Base-by-base conservation (phyloP, 345 rosid genomes). In the Microcos paniculata region DNA sequence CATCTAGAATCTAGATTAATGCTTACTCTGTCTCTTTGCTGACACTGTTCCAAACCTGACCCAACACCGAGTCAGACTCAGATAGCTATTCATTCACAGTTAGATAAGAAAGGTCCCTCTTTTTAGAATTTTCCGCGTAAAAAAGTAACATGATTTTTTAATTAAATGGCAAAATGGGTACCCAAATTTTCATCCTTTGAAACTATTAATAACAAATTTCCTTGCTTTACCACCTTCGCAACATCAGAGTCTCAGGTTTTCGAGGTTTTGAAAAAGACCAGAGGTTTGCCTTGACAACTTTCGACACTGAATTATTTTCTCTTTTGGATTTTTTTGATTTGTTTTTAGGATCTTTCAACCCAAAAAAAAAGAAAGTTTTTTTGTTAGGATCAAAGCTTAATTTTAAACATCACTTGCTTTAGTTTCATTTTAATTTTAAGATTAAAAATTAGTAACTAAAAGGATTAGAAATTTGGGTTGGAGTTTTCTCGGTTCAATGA, bases 21-120 rank as follows among this genome's bases (percentile, higher is more conserved):
- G 9, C 15, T 19, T 11, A 65, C 21, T 38, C 46, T 35, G 6
- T 24, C 55, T 13, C 55, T 16, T 8, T 49, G 57, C 24, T 28
- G 72, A 51, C 18, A 52, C 48, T 51, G 62, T 52, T 70, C 61
- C 31, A 51, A 31, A 70, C 31, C 42, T 70, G 73, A 70, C 43
- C 13, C 42, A 68, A 68, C 42, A 64, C 65, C 64, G 23, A 16
- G 21, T 23, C n/a, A 3, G 40, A 18, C 16, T 13, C 11, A 3
- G 23, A 18, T 28, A 38, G 1, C 23, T 0, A 1, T 6, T 19
- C 43, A 31, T 19, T 66, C 14, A 66, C 4, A 43, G 53, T 42
- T 66, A 13, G 16, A 15, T 6, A 24, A 35, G 40, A 6, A 24
- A 18, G 21, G 5, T 14, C 12, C 31, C 18, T 12, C 1, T 12